Conservation (phyloP, 495 filamentous ascomycete species). For the Penicillium egyptiacum region DNA sequence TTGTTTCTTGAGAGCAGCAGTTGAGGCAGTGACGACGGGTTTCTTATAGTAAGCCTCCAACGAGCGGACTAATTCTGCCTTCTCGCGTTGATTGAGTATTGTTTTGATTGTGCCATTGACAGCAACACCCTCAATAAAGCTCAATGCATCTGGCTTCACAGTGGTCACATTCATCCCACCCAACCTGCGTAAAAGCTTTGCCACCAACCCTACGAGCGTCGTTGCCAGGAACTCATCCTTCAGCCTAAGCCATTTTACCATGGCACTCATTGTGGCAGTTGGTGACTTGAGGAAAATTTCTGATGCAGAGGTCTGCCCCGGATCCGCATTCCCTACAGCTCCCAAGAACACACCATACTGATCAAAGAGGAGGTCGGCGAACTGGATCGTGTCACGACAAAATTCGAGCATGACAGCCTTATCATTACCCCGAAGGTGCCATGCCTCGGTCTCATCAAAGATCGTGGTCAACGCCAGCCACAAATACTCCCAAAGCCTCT, state of each 20-base stretch:
- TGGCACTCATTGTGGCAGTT: slow-evolving; percentile 59
- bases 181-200: slow-evolving; percentile 71
- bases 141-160: slow-evolving; percentile 58
- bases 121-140: slow-evolving; percentile 60
- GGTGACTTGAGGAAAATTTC: slow-evolving; percentile 56
- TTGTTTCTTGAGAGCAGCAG: slow-evolving; percentile 57
- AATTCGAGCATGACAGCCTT: slow-evolving; percentile 83
- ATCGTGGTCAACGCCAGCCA: slow-evolving; percentile 79
- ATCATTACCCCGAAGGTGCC: slow-evolving; percentile 67
- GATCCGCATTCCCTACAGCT: slow-evolving; percentile 54
- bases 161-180: slow-evolving; percentile 65
- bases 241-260: slow-evolving; percentile 81
- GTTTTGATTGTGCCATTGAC: slow-evolving; percentile 62
- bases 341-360: slow-evolving; percentile 76
- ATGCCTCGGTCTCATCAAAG: slow-evolving; percentile 78
- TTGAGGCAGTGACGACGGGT: slow-evolving; percentile 47
- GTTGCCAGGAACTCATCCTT: slow-evolving; percentile 79
- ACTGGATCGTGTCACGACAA: slow-evolving; percentile 88
- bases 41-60: slow-evolving; percentile 73
- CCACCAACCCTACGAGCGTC: slow-evolving; percentile 65
- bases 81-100: slow-evolving; percentile 71
- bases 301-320: slow-evolving; percentile 41
- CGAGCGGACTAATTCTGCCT: slow-evolving; percentile 76
- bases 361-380: slow-evolving; percentile 80
- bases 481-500: slow-evolving; percentile 75